Conservation (phyloP, 345 rosid genomes). For the Populus alba region DNA sequence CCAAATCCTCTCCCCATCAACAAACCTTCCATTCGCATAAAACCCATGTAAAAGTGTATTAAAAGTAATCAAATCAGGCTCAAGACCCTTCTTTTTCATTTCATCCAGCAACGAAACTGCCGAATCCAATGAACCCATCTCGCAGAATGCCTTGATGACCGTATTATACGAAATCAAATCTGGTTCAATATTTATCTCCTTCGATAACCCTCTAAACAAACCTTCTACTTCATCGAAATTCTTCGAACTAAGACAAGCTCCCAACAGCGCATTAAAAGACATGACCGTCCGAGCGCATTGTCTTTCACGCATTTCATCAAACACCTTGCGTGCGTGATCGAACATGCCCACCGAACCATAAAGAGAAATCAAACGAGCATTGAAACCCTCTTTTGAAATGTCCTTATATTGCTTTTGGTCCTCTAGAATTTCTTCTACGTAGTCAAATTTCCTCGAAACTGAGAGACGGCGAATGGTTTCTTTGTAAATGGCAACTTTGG, state of each 20-base stretch:
- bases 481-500: no score
- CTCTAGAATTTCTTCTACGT: conserved; percentile 48
- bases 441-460: no score
- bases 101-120: conserved; percentile 46
- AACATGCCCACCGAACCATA: conserved; percentile 58
- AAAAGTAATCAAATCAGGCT: conserved; percentile 49
- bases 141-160: conserved; percentile 54
- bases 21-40: conserved; percentile 39
- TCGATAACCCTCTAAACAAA: conserved; percentile 49
- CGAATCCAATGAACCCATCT: conserved; percentile 46
- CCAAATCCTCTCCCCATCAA: conserved; percentile 42
- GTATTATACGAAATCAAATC: conserved; percentile 56
- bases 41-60: conserved; percentile 50
- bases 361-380: conserved; percentile 47
- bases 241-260: conserved; percentile 34
- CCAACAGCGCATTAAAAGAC: conserved; percentile 64
- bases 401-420: conserved; percentile 61
- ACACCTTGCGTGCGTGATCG: conserved; percentile 60
- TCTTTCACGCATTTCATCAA: conserved; percentile 65
- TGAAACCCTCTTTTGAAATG: conserved; percentile 60
- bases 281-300: conserved; percentile 50
- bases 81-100: conserved; percentile 55
- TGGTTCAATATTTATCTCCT: conserved; percentile 42
- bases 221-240: conserved; percentile 45
- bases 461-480: no score